Conservation (phyloP, 2,329 filamentous ascomycete species). For the Acephala macrosclerotiorum region DNA sequence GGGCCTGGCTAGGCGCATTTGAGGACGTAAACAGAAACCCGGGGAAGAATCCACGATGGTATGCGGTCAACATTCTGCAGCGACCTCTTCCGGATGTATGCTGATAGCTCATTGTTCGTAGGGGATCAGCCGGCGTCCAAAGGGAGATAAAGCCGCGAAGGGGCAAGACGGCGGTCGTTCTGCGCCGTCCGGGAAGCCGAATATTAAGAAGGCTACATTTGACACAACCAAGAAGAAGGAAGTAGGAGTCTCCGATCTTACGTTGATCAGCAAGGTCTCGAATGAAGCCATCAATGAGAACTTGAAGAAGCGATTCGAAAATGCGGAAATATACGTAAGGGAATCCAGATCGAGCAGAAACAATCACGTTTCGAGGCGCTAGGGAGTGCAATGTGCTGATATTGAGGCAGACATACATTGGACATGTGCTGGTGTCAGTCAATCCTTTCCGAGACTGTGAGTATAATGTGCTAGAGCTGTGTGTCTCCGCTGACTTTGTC, state of each 20-base stretch:
- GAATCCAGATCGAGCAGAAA: constrained; percentile 14
- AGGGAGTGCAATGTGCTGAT: constrained; percentile 21
- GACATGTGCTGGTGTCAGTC: constrained; percentile 98
- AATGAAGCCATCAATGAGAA: constrained; percentile 99
- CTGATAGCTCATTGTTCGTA: constrained; percentile 29
- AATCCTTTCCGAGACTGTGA: constrained; percentile 92
- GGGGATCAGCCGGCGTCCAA: constrained; percentile 46
- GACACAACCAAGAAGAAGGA: constrained; percentile 99
- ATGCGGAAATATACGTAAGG: constrained; percentile 88
- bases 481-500: constrained; percentile 46
- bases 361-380: constrained; percentile 6
- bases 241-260: constrained; percentile 97
- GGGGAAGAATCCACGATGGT: constrained; percentile 39
- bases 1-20: constrained; percentile 30
- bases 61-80: constrained; percentile 17
- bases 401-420: constrained; percentile 82
- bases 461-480: constrained; percentile 41
- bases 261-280: constrained; percentile 96
- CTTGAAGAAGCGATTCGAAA: constrained; percentile 96
- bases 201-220: constrained; percentile 95
- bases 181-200: constrained; percentile 50
- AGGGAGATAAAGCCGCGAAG: constrained; percentile 43
- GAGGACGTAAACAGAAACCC: constrained; percentile 21
- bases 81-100: constrained; percentile 1
- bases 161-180: constrained; percentile 37